Evolutionary conservation across 495 filamentous ascomycete genomes (phyloP).

Genomic region (Beverwykella pulmonaria): DNA sequence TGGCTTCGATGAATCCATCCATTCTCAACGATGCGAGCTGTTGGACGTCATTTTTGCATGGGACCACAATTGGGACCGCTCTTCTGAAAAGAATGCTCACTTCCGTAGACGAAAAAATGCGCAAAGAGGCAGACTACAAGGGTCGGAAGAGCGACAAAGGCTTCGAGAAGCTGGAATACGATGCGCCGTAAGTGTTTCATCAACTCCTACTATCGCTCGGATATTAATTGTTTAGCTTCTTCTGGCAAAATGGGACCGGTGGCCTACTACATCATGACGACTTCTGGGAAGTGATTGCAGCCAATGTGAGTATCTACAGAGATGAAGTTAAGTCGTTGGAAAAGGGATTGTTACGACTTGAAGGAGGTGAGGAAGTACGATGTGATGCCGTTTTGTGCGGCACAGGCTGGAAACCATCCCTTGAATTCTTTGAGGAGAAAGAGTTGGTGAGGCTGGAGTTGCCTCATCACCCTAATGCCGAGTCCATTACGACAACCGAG

Average conservation of each 20-base stretch:
- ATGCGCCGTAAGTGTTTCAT: conserved; percentile 9
- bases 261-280: background rate
- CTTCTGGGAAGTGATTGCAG: conserved; percentile 4
- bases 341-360: background rate
- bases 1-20: conserved; percentile 8
- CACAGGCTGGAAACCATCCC: background rate
- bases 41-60: conserved; percentile 10
- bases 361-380: background rate
- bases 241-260: conserved; percentile 6
- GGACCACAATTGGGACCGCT: background rate
- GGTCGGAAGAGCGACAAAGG: conserved; percentile 6
- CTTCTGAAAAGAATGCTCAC: background rate
- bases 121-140: conserved; percentile 7
- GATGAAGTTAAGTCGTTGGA: background rate
- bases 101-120: background rate
- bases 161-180: conserved; percentile 19
- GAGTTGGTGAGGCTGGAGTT: background rate
- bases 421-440: background rate
- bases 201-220: background rate
- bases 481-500: background rate
- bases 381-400: conserved; percentile 11
- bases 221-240: background rate
- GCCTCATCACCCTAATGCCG: background rate
- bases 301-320: conserved; percentile 1
- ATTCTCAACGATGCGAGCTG: background rate